Conservation (phyloP, 345 rosid species). For the Firmiana major region DNA sequence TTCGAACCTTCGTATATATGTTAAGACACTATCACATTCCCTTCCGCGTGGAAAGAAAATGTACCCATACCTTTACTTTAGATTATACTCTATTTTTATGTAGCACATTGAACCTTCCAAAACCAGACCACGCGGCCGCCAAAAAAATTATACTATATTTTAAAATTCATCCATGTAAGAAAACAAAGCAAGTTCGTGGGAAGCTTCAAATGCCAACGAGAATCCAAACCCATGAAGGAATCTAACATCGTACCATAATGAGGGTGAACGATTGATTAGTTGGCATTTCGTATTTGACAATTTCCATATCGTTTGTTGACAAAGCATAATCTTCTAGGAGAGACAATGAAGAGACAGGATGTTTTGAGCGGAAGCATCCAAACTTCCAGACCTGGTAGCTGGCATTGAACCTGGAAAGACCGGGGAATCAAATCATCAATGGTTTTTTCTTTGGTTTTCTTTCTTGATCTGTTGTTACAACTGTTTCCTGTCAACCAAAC, state of each 20-base stretch:
- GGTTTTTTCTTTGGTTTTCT: neutral
- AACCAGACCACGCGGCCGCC: neutral
- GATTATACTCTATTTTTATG: neutral
- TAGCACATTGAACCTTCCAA: neutral
- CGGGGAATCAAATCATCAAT: no score
- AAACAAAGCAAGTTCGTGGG: no score
- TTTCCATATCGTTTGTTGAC: conserved; percentile 15
- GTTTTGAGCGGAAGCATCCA: neutral
- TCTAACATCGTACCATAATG: neutral
- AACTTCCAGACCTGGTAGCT: neutral
- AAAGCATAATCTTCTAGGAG: neutral
- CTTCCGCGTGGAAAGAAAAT: no score
- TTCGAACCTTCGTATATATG: neutral
- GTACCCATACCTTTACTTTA: neutral
- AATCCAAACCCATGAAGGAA: neutral
- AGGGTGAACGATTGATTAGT: neutral
- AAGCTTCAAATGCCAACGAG: neutral
- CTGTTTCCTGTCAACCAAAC: neutral
- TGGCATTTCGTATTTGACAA: conserved; percentile 7
- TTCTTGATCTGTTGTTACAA: neutral
- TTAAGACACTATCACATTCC: no score
- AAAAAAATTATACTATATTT: neutral
- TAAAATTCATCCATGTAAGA: no score
- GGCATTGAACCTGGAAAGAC: neutral
- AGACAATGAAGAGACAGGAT: neutral